phyloP scores from a whole-genome alignment of 2,329 filamentous ascomycete genomes.

The Plenodomus lindquistii region DNA sequence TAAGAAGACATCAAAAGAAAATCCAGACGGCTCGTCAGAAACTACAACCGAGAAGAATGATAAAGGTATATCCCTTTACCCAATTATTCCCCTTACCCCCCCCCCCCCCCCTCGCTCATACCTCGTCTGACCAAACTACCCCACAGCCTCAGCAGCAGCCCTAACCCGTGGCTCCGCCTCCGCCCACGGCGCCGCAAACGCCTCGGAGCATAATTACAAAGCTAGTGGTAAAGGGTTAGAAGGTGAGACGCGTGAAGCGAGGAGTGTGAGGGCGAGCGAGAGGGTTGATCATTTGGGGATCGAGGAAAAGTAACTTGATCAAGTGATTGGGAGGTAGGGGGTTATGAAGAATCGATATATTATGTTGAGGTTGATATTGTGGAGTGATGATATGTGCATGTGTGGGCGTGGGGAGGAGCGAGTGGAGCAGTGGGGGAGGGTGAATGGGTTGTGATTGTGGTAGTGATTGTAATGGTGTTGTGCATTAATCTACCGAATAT shows the following conservation, averaged over 20 bases:
- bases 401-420: too few species aligned
- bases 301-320: too few species aligned
- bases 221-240: constrained; percentile 3
- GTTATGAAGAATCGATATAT: too few species aligned
- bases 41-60: constrained; percentile 30
- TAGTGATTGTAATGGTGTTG: too few species aligned
- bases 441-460: too few species aligned
- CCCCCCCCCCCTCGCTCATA: neutral
- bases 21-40: constrained; percentile 28
- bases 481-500: too few species aligned
- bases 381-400: too few species aligned
- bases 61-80: constrained; percentile 17
- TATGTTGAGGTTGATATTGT: too few species aligned
- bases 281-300: constrained; percentile 44
- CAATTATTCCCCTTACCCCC: neutral
- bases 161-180: constrained; percentile 21
- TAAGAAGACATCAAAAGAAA: constrained; percentile 36
- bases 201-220: constrained; percentile 17
- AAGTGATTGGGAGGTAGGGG: too few species aligned
- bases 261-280: constrained; percentile 9
- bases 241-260: constrained; percentile 13
- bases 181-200: constrained; percentile 26
- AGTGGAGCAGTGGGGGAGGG: too few species aligned
- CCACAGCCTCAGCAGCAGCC: constrained; percentile 23
- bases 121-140: neutral